Base-by-base conservation (phyloP, 2,329 filamentous ascomycete species). In the Fusarium nematophilum region DNA sequence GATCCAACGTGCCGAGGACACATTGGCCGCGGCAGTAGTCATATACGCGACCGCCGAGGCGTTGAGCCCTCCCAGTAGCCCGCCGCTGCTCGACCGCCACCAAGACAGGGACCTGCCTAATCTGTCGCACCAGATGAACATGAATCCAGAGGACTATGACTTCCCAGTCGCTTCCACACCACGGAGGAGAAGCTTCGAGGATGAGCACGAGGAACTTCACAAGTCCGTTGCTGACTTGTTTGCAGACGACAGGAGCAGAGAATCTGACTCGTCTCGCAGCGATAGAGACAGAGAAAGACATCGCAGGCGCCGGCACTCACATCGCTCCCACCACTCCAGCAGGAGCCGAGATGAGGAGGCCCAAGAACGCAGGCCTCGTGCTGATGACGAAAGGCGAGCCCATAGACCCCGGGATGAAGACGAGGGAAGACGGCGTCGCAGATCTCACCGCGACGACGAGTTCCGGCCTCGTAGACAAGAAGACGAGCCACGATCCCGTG, bases 161-260 rank as follows among this genome's bases (percentile, higher is more conserved):
- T 72, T 67, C 65, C 69, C 70, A 67, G 68, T 71, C 70, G 70
- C 69, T 68, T 66, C 66, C 53, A 56, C 65, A 59, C 70, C 64
- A 66, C 70, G 60, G 66, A 70, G 62, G 69, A 70, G n/a, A n/a
- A n/a, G 67, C 67, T 72, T 71, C 71, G 73, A 69, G 54, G 72
- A 76, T 64, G 70, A 72, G 65, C 73, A 77, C 60, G 70, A 73
- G 64, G 76, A 75, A 67, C 72, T 79, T 75, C 70, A 73, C 70
- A 72, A 75, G 73, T 76, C 77, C 73, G 77, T 80, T 80, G 77
- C 83, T 86, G 80, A 86, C 82, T 77, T 80, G 71, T 81, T 77
- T 74, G 76, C 77, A 85, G 82, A 83, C 75, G 80, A 82, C 64
- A 81, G 73, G 69, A 72, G 70, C 68, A 77, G 73, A 70, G 75